Evolutionary conservation across 1,284 basidiomycete genomes (phyloP), one percentile per base, ranked within the genome.

Genomic region (Melanopsichium pennsylvanicum): DNA sequence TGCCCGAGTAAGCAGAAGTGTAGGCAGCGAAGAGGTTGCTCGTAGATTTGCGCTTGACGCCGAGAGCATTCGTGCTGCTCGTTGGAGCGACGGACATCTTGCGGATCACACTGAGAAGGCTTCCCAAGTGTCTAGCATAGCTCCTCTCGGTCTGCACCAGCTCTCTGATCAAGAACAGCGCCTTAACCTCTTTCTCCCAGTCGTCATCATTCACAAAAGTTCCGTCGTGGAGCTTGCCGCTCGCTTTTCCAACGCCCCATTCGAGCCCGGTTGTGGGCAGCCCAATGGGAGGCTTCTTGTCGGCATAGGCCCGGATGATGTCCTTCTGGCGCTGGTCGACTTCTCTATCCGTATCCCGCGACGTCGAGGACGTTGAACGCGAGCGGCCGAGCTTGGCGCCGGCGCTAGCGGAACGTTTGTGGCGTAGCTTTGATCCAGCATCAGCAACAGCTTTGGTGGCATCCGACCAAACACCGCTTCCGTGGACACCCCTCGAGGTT

Each of bases 141-240:
- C 75, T 77, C 21, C 72, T 44, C 51, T 80, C 78, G 16, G 78
- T 80, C 57, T 77, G 74, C 23, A 80, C 72, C 6, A 80, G 66
- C 66, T 78, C 76, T 23, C 78, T 59, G 21, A 80, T 79, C 26
- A 80, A 69, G 57, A 80, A 80, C 15, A 80, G 46, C 15, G 74
- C 74, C 46, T 73, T 74, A 23, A 80, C 78, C 48, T 80, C 78
- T 46, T 72, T 72, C 57, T 78, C 75, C 78, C 78, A 80, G 48
- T 76, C 78, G 15, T 72, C 75, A 26, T 78, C 77, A 40, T 79
- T 74, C 40, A 71, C 66, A 39, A 76, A 74, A 1, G 70, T 52
- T 35, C 67, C 68, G 43, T 70, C 64, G 18, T 67, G 71, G 18
- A 66, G 43, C 37, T 72, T 70, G 48, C 75, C 75, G 19, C 71